phyloP scores from a whole-genome alignment of 2,329 filamentous ascomycete genomes.

The Calonectria fujianensis region DNA sequence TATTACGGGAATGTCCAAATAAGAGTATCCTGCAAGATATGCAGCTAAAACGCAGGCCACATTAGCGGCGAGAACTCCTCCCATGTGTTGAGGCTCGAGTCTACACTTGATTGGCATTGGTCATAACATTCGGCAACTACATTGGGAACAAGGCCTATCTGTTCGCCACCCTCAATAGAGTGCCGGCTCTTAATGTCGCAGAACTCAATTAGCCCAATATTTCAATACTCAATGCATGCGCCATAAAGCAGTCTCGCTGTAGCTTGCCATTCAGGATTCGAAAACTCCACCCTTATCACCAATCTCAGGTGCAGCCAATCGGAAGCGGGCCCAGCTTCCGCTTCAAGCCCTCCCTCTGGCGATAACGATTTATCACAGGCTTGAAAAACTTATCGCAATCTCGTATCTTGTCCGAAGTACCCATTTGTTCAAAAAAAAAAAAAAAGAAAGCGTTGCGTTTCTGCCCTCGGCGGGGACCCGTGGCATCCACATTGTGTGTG shows the following conservation, averaged over 20 bases:
- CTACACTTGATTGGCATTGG: background rate
- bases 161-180: background rate
- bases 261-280: background rate
- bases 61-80: background rate
- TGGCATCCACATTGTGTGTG: background rate
- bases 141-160: background rate
- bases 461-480: background rate
- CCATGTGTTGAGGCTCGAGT: background rate
- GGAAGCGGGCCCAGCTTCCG: background rate
- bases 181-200: background rate
- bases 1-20: background rate
- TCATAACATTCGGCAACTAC: background rate
- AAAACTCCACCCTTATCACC: conserved; percentile 9
- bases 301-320: background rate
- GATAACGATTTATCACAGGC: background rate
- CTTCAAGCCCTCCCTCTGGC: background rate
- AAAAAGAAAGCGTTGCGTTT: background rate
- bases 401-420: background rate
- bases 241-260: background rate
- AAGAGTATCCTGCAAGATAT: background rate
- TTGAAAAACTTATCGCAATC: background rate
- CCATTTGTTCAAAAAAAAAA: background rate
- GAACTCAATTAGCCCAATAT: background rate
- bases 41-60: conserved; percentile 3
- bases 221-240: background rate